phyloP scores from a whole-genome alignment of 345 rosid genomes.

The Xanthoceras sorbifolium region DNA sequence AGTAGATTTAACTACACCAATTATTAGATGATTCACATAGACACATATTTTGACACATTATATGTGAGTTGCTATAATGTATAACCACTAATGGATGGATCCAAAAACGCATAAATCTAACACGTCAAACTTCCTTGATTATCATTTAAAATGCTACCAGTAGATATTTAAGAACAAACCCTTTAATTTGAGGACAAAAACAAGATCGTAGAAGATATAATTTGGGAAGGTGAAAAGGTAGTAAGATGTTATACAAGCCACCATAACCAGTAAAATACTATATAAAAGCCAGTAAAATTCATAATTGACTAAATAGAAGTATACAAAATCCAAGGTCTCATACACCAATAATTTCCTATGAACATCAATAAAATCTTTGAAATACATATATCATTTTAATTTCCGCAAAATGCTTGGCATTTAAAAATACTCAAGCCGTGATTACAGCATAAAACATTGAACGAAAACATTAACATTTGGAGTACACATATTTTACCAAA shows the following conservation, averaged over 20 bases:
- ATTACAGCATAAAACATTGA: neutral
- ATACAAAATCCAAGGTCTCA: neutral
- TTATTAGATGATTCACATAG: neutral
- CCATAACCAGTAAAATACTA: neutral
- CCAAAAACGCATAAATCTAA: neutral
- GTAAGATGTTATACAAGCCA: neutral
- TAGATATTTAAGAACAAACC: neutral
- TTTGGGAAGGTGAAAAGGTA: neutral
- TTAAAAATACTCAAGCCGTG: neutral
- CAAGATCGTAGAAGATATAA: too few relatives aligned
- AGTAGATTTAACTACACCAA: neutral
- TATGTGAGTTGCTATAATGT: neutral
- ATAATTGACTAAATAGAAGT: neutral
- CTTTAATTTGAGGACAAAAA: neutral
- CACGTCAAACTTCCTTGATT: neutral
- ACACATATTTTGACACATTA: neutral
- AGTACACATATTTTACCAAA: constrained; percentile 1
- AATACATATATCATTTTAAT: neutral
- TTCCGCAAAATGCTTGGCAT: neutral
- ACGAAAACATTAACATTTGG: constrained; percentile 8
- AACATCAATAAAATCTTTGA: neutral
- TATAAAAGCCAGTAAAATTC: neutral
- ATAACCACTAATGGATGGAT: neutral
- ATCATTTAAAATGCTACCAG: neutral
- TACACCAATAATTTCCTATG: neutral